Base-by-base conservation (phyloP, 2,329 filamentous ascomycete species). In the Aspergillus pseudotamarii region DNA sequence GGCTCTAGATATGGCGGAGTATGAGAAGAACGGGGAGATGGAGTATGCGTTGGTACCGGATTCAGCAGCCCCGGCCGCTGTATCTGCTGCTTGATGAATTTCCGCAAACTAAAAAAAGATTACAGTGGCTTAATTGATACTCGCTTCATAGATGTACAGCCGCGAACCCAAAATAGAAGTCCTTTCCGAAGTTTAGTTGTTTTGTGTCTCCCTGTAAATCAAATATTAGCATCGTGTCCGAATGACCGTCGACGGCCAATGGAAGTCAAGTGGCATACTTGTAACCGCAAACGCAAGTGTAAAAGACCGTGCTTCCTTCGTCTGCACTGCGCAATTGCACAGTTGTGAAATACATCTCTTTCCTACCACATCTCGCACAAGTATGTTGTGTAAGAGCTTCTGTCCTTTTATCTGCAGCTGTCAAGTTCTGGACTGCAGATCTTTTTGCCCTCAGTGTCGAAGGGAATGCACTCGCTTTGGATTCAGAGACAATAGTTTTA, bases 1-100 rank as follows among this genome's bases (percentile, higher is more conserved):
- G 61, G 95, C 95, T 51, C 84, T 99, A 69, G 95, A 99, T 78
- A 99, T 99, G 93, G 95, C 94, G 12, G 94, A 97, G 75, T 97
- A 93, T 74, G 95, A 99, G 84, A 93, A 91, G 83, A 91, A 89
- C 70, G 91, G 92, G 48, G 88, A 97, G 79, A 82, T 88, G 36
- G 94, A 99, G 76, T 99, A 99, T 83, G 95, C 95, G 54, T 85
- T 97, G 73, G 90, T 98, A 69, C 94, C 94, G 3, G 87, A 91
- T 57, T 71, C 72, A 48, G 70, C 69, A 45, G 71, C 73, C 34
- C 62, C 70, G 55, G 68, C 68, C 57, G 67, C 71, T 53, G 64
- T 71, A 43, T 57, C 74, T 63, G 73, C 72, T 62, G 72, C 73
- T 64, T 73, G 69, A 76, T 68, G 64, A 59, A 64, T 59, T 60